These are phyloP conservation scores for Cudoniella acicularis DNA, from an alignment of 495 filamentous ascomycete species.

Conservation along the genomic window DNA sequence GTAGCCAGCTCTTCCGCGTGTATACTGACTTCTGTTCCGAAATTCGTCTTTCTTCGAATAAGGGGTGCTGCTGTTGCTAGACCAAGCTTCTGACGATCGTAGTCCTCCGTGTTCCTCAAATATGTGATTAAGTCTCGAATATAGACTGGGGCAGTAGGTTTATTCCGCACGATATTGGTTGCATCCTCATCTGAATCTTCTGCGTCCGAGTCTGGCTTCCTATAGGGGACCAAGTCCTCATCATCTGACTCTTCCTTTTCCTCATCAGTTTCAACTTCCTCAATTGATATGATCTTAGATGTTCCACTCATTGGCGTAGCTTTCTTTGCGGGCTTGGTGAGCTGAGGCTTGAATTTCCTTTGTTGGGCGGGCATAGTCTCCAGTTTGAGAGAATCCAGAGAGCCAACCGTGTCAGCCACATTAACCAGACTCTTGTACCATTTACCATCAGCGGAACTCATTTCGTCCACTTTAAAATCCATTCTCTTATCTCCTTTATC, in stretches of 20 bases:
- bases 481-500: conserved; percentile 70
- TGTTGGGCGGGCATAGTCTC: conserved; percentile 3
- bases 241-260: conserved; percentile 36
- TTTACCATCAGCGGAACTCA: conserved; percentile 62
- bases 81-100: conserved; percentile 78
- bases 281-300: conserved; percentile 58
- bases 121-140: conserved; percentile 79
- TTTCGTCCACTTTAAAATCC: conserved; percentile 81
- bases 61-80: conserved; percentile 70
- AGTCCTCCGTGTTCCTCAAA: conserved; percentile 76
- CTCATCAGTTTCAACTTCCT: conserved; percentile 51
- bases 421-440: conserved; percentile 71
- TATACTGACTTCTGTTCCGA: conserved; percentile 81
- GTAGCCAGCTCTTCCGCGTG: conserved; percentile 78
- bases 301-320: conserved; percentile 24
- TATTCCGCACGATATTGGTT: conserved; percentile 75
- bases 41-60: conserved; percentile 83
- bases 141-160: conserved; percentile 84
- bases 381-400: conserved; percentile 36
- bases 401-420: conserved; percentile 61
- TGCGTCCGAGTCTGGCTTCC: conserved; percentile 87
- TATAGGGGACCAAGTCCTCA: conserved; percentile 75
- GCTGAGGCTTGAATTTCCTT: conserved; percentile 12
- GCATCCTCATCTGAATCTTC: conserved; percentile 92
- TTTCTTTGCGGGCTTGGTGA: conserved; percentile 23